phyloP scores from a whole-genome alignment of 1,284 basidiomycete genomes.

The Trichosporon inkin region DNA sequence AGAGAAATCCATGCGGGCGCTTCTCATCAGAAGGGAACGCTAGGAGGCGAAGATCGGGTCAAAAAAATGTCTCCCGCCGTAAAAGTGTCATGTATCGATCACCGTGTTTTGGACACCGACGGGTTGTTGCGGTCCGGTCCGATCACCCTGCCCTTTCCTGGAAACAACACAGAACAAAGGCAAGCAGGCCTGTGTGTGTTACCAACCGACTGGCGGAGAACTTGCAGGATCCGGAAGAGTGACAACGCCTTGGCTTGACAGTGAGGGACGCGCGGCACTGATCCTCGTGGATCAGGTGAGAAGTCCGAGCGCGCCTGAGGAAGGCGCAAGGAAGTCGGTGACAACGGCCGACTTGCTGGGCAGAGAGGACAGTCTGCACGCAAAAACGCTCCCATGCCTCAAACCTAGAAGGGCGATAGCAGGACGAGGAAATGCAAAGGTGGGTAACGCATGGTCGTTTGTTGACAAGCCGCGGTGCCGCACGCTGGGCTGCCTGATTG shows the following conservation, averaged over 20 bases:
- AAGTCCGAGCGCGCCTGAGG: background rate
- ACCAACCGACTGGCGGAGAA: background rate
- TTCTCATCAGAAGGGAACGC: background rate
- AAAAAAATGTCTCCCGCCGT: background rate
- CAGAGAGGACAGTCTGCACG: background rate
- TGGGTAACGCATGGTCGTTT: background rate
- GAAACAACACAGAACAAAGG: constrained; percentile 1
- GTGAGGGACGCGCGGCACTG: background rate
- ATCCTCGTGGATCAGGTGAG: background rate
- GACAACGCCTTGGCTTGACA: background rate
- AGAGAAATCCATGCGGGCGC: background rate
- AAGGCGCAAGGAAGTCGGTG: too few relatives aligned
- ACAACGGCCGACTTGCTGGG: background rate
- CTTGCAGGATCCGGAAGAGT: background rate
- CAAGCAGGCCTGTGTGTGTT: background rate
- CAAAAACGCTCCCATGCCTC: background rate
- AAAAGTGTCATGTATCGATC: too few relatives aligned
- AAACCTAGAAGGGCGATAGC: background rate
- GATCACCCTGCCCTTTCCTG: background rate
- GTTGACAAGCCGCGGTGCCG: background rate
- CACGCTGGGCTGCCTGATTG: background rate
- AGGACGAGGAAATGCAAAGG: background rate
- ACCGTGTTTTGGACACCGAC: background rate
- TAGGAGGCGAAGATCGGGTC: background rate
- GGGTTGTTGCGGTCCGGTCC: background rate